A percentile compares a stretch with the other conserved stretches of the same genome.
phyloP scores from a whole-genome alignment of 352 stramenopile species.

The Lagenidium sp. region DNA sequence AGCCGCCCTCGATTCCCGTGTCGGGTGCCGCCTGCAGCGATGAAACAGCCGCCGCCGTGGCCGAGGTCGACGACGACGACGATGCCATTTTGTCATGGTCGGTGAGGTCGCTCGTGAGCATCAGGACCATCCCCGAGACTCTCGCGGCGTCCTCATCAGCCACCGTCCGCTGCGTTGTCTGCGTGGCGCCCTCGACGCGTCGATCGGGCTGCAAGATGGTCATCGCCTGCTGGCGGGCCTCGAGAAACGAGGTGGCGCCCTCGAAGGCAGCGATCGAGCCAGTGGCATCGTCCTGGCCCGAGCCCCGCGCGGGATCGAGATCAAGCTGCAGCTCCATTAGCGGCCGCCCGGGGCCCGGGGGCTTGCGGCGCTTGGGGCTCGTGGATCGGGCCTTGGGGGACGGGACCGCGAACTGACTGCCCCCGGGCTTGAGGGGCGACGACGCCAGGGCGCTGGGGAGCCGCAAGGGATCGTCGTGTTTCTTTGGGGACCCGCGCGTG shows the following conservation, averaged over 20 bases:
- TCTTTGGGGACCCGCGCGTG: too few species aligned
- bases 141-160: slow-evolving; percentile 1
- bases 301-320: background rate
- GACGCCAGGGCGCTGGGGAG: background rate
- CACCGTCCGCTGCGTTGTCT: slow-evolving; percentile 8
- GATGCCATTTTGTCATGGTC: background rate
- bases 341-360: too few species aligned
- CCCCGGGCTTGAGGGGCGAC: background rate
- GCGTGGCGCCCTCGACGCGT: slow-evolving; percentile 3
- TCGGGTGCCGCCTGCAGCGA: too few species aligned
- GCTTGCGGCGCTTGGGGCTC: background rate
- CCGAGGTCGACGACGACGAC: too few species aligned
- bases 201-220: slow-evolving; percentile 1
- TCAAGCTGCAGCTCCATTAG: background rate
- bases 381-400: background rate
- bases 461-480: too few species aligned
- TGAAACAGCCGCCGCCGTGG: too few species aligned
- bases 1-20: too few species aligned
- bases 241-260: slow-evolving; percentile 26
- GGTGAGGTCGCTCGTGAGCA: background rate
- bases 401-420: too few species aligned
- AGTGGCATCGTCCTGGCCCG: background rate
- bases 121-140: background rate
- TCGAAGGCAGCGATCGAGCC: slow-evolving; percentile 17
- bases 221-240: slow-evolving; percentile 24